A percentile compares a stretch with the other conserved stretches of the same genome.
Conservation (phyloP, 306 rosid genomes). For the Glycine tomentella region DNA sequence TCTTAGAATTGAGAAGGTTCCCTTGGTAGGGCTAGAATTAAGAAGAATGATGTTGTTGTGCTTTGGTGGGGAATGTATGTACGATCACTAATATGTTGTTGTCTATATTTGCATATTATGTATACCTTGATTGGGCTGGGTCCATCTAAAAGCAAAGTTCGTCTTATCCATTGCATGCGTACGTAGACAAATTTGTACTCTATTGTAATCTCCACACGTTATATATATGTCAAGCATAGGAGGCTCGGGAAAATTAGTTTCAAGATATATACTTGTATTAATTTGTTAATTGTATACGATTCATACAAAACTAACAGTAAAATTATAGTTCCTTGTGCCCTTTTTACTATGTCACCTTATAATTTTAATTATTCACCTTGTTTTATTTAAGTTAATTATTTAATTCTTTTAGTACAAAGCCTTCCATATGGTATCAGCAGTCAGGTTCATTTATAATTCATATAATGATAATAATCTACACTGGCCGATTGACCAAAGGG, state of each 20-base stretch:
- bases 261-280: background rate
- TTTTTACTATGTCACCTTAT: background rate
- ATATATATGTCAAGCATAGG: no score
- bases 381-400: no score
- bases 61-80: constrained; percentile 19
- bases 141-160: constrained; percentile 25
- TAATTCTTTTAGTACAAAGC: no score
- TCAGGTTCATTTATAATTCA: no score
- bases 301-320: background rate
- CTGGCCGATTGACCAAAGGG: no score
- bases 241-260: no score
- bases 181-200: background rate
- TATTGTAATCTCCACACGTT: background rate
- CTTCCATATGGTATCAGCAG: no score
- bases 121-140: constrained; percentile 32
- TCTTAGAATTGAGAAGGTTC: constrained; percentile 11
- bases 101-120: background rate
- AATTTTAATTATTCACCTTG: no score
- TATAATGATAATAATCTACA: background rate
- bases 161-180: constrained; percentile 16
- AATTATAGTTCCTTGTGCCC: background rate
- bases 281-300: background rate
- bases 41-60: constrained; percentile 18
- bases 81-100: background rate
- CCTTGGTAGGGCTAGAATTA: constrained; percentile 29